Conservation (phyloP, 805 yeast species). For the Nakazawaea wickerhamii region DNA sequence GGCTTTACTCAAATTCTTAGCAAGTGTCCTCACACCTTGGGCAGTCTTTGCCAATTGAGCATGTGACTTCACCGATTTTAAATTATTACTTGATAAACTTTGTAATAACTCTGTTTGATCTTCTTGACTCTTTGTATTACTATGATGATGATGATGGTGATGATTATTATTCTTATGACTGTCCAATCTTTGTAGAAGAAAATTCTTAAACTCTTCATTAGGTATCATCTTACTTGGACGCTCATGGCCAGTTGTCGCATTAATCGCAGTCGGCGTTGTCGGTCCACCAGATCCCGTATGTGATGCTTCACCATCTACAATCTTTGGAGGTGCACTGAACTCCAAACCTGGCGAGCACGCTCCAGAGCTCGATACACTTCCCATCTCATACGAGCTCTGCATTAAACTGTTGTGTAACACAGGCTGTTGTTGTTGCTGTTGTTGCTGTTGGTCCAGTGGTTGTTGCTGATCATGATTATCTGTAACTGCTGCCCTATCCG, state of each 20-base stretch:
- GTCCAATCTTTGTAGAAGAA: constrained; percentile 5
- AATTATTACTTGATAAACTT: constrained; percentile 30
- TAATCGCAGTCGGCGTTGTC: background rate
- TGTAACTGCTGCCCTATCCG: too few relatives aligned
- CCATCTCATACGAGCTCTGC: constrained; percentile 5
- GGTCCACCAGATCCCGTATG: background rate
- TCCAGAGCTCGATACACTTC: constrained; percentile 8
- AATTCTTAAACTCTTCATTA: constrained; percentile 6
- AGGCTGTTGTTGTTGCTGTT: constrained; percentile 9
- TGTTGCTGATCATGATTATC: background rate
- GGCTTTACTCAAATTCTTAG: constrained; percentile 65
- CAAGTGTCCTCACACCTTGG: constrained; percentile 70
- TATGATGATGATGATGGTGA: background rate
- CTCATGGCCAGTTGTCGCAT: background rate
- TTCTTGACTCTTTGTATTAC: background rate
- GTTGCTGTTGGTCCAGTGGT: too few relatives aligned
- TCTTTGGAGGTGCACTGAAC: background rate
- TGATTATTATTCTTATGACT: too few relatives aligned
- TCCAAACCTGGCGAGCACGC: constrained; percentile 5
- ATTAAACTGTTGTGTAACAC: constrained; percentile 10
- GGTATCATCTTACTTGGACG: constrained; percentile 1
- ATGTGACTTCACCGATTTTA: constrained; percentile 59
- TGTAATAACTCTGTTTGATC: constrained; percentile 14
- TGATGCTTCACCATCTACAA: background rate
- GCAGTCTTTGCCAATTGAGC: constrained; percentile 77